phyloP scores from a whole-genome alignment of 805 yeast genomes.

The Ogataea methylovora region DNA sequence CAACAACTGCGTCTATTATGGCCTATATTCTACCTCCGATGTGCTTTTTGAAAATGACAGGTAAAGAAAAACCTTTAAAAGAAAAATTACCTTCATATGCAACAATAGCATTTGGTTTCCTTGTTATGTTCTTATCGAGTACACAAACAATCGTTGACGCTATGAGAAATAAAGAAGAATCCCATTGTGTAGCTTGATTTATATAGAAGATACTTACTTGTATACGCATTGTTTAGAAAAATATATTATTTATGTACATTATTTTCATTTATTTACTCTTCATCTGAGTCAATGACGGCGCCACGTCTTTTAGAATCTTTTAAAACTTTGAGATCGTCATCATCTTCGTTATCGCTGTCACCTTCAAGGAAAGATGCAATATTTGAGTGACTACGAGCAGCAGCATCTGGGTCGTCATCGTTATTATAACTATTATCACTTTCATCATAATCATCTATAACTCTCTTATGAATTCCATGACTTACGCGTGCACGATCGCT shows the following conservation, averaged over 20 bases:
- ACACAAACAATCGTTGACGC: constrained; percentile 56
- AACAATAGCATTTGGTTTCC: constrained; percentile 64
- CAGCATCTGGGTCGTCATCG: too few species aligned
- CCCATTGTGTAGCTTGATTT: constrained; percentile 37
- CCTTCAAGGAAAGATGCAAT: too few species aligned
- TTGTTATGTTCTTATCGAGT: constrained; percentile 77
- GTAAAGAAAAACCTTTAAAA: constrained; percentile 27
- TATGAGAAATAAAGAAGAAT: constrained; percentile 28
- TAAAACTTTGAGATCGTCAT: not conserved
- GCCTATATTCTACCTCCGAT: constrained; percentile 89
- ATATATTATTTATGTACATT: not conserved
- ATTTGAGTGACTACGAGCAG: too few species aligned
- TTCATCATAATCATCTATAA: too few species aligned
- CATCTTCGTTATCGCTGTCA: not conserved
- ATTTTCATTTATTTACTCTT: constrained; percentile 1
- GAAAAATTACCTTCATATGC: constrained; percentile 50
- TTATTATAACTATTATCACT: too few species aligned
- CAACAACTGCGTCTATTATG: constrained; percentile 86
- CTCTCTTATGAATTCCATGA: too few species aligned
- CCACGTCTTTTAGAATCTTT: constrained; percentile 3
- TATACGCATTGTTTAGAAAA: constrained; percentile 14
- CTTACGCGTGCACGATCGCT: too few species aligned
- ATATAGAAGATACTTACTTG: constrained; percentile 7
- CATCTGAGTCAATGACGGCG: constrained; percentile 10
- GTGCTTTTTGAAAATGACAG: constrained; percentile 65